Evolutionary conservation across 768 basidiomycete species (phyloP), one percentile per base, ranked within the genome.

Genomic region (Paxillus ammoniavirescens): DNA sequence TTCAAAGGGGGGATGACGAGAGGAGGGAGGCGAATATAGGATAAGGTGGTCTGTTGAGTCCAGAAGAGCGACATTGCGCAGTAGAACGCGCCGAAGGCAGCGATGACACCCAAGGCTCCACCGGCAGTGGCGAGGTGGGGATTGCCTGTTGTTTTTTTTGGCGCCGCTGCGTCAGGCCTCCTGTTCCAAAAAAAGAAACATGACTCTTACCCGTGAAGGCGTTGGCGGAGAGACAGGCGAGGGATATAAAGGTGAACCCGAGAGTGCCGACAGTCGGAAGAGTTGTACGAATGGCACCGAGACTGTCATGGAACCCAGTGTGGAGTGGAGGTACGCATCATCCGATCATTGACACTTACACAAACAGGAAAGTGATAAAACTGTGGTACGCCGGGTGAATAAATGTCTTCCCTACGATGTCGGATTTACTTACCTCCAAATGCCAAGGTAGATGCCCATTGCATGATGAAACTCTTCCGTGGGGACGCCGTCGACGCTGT

Each of bases 71-170:
- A 61, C 37, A 66, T 7, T n/a, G 65, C 53, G 5, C 58, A 65
- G 14, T 69, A 67, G 65, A 65, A 69, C 47, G 65, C 63, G 13
- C 67, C 65, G 12, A 61, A 66, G 10, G 65, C 50, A 10, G 67
- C 65, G 30, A 69, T 23, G 42, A 69, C 13, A 45, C 65, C 65
- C 18, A 69, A 46, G 10, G 49, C 55, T 49, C 67, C 67, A 54
- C 67, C 67, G 9, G 59, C 65, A 3, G 66, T 68, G 21, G 62
- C 64, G 2, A 68, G 51, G 14, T 63, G 61, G 0, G 61, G 0
- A 36, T 54, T 66, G 8, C 64, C 65, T 66, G 6, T 21, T 66
- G 6, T 21, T 21, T 21, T 21, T 45, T 50, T 45, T 14, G 33
- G n/a, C 14, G 28, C 7, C 40, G 35, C 5, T 23, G 10, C 10